Evolutionary conservation across 768 basidiomycete genomes (phyloP), one percentile per base, ranked within the genome.

Genomic region (Leccinum subgranulosum): DNA sequence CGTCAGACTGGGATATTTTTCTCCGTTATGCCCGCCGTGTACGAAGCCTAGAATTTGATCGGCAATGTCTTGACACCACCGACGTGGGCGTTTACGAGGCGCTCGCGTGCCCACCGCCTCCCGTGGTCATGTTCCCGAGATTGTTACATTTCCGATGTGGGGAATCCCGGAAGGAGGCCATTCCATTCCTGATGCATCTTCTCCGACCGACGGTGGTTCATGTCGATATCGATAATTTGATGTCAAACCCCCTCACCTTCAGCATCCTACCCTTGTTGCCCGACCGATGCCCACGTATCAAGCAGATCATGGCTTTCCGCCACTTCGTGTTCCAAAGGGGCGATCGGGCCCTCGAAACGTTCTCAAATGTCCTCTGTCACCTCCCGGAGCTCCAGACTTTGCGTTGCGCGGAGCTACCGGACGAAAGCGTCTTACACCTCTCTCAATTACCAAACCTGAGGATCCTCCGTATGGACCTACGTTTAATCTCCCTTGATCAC

Each of bases 21-120:
- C 63, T 68, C 23, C 57, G 67, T 19, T 71, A 73, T 49, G 45
- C 69, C 17, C 65, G 60, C 27, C 65, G 71, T 19, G 69, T 71
- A 6, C 71, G 69, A 29, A 73, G 66, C n/a, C 53, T 70, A 46
- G 68, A 68, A 53, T 72, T 68, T 33, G 69, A 72, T 58, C 64
- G 69, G 1, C 65, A 65, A n/a, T 69, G 67, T 39, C 39, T 56
- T 4, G 49, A 51, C 17, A 70, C 66, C 3, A 70, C 68, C 1
- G 60, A 70, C 43, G 47, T 49, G 2, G 58, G 49, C 17, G 68
- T 70, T 11, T 70, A 70, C 46, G 4, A 17, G 41, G 56, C 60
- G 0, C 68, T 70, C 34, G 41, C 60, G 0, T 28, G 45, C 0
- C 66, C 62, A 1, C 69, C 69, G 0, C 48, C 59, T 23, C n/a